Evolutionary conservation across 2,329 filamentous ascomycete genomes (phyloP), one percentile per base, ranked within the genome.

Genomic region (Xylariomycetidae sp.): DNA sequence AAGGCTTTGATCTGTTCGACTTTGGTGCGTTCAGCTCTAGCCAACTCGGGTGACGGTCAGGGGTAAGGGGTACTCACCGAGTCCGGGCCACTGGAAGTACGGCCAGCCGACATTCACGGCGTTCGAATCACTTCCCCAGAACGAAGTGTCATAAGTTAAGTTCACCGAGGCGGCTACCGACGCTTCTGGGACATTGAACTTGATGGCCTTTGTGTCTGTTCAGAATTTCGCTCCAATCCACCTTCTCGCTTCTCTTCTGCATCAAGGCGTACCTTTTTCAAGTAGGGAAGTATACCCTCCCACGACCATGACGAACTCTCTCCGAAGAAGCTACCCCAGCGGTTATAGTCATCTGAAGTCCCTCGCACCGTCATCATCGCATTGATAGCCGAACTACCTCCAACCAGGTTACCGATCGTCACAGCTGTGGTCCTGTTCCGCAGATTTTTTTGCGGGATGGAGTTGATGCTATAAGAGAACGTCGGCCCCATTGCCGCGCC

Each of bases 41-140:
- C n/a, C n/a, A n/a, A n/a, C n/a, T n/a, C n/a, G n/a, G n/a, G n/a
- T n/a, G n/a, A n/a, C n/a, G n/a, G n/a, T n/a, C n/a, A n/a, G n/a
- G n/a, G n/a, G n/a, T n/a, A n/a, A n/a, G n/a, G n/a, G n/a, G 2
- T 13, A 15, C 37, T 42, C 12, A 54, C 49, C 40, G 29, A 53
- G 30, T 6, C 53, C 54, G 0, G 62, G 61, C 38, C 53, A 65
- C 33, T 64, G 61, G 32, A 55, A 65, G 2, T 40, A 57, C 3
- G 62, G 61, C 60, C 61, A 65, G 7, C 53, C 58, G 2, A 54
- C 54, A 18, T 61, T 57, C 14, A 65, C 57, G 1, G 46, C n/a
- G n/a, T n/a, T 50, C 8, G 59, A 63, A 2, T 46, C 52, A 14
- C 57, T 55, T 1, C 61, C 61, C 62, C 61, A 65, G 41, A 52